phyloP scores from a whole-genome alignment of 345 rosid species.

The Gossypium arboreum region DNA sequence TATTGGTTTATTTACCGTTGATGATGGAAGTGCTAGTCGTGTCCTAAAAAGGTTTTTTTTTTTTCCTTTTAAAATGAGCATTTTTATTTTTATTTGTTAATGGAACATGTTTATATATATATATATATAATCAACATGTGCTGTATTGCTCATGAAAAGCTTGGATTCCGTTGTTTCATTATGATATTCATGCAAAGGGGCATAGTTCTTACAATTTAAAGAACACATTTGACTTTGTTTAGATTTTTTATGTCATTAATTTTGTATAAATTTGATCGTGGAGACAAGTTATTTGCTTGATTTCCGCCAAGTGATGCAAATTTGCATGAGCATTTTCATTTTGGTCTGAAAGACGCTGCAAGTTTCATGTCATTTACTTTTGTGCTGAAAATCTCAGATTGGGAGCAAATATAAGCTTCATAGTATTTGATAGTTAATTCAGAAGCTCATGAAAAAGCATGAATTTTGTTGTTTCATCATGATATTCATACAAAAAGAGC shows the following conservation, averaged over 20 bases:
- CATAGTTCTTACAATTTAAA: conserved; percentile 4
- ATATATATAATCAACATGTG: background rate
- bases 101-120: background rate
- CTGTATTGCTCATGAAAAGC: background rate
- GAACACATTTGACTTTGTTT: too few relatives aligned
- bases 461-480: background rate
- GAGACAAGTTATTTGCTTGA: background rate
- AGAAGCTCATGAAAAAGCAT: background rate
- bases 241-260: background rate
- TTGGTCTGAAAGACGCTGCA: background rate
- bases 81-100: background rate
- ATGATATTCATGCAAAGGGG: background rate
- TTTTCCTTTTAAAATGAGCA: background rate
- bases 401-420: conserved; percentile 50
- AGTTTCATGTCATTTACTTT: conserved; percentile 1
- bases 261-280: background rate
- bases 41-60: conserved; percentile 62
- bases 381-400: conserved; percentile 38
- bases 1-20: conserved; percentile 79
- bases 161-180: background rate
- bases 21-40: conserved; percentile 80
- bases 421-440: background rate
- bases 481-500: background rate
- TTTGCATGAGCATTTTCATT: background rate
- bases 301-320: background rate